Base-by-base conservation (phyloP, 1,284 basidiomycete genomes). In the Ceratobasidium sp. region DNA sequence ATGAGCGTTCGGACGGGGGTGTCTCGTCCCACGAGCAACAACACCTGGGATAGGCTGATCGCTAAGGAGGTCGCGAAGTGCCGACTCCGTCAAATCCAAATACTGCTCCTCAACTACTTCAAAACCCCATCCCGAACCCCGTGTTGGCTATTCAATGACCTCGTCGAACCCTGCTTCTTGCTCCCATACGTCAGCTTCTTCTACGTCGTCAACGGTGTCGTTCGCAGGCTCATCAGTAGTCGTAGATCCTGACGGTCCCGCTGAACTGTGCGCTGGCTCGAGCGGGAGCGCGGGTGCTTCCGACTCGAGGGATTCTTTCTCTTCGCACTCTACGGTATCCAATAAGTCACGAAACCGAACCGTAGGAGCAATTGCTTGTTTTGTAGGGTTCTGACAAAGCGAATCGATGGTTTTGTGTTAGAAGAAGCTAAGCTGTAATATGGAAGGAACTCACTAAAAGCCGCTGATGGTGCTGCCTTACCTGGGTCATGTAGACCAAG, bases 401-500 rank as follows among this genome's bases (percentile, higher is more conserved):
- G n/a, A 18, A 32, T 35, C 30, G 30, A n/a, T n/a, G n/a, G n/a
- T n/a, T n/a, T n/a, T n/a, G n/a, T n/a, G n/a, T n/a, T 2, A 21
- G 26, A 23, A 13, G 47, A 50, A 52, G 23, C n/a, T 38, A 26
- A 41, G 18, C 5, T 32, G 23, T 52, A 30, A 18, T 18, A 32
- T n/a, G n/a, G 49, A 16, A 23, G 5, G 32, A 4, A n/a, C 49
- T 50, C 46, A 54, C 54, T 43, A 62, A 21, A 35, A 1, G 4
- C 7, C 70, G 70, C 16, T 46, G n/a, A 8, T 61, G 32, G 26
- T 72, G 61, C 49, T 74, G 73, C 30, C 61, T 50, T n/a, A 74
- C 52, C n/a, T 74, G 52, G 7, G 73, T 80, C 79, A 82, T 80
- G 43, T 78, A 73, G 3, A 80, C 74, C 11, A 83, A 70, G 1